Evolutionary conservation across 805 yeast species (phyloP), one percentile per base, ranked within the genome.

Genomic region (Candida adriatica): DNA sequence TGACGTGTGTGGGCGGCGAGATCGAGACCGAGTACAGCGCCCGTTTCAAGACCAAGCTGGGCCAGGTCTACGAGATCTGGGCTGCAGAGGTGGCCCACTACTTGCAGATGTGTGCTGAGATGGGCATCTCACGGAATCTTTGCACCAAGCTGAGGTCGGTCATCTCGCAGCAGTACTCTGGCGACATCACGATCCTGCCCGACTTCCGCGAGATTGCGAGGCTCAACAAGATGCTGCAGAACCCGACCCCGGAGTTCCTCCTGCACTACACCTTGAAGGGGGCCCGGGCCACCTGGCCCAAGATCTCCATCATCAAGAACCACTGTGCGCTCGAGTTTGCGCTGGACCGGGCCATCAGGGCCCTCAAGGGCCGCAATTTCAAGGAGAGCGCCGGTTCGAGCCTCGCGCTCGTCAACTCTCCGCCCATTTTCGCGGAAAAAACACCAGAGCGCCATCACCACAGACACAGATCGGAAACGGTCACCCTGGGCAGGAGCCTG

Each of bases 231-330:
- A 55, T 92, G 19, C 65, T 92, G 44, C 68, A 70, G 14, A 90
- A 92, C 49, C 99, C 99, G 2, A 71, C 88, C 0, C 77, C 82
- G 1, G 83, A 75, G 32, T 85, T 82, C 46, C 55, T 88, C 26
- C 55, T 77, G 27, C 80, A 79, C 35, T 73, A 83, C 37, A 70
- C 80, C 3, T 66, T 76, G 24, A 68, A 94, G 40, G 98, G 97
- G 1, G 92, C 95, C 1, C 63, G 84, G 35, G 90, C 96, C 0
- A 79, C 96, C 0, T 90, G 97, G 96, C 95, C 96, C 0, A 84
- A 85, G 49, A 56, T 92, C 5, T 74, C 95, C 2, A 68, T 88
- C 26, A 85, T 90, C 28, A 70, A 79, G 43, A 90, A 92, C 53
- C 95, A 86, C 50, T 87, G 96, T 56, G 78, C 92, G 0, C 74